These are phyloP conservation scores for Croton laevigatus DNA, from an alignment of 441 rosid genomes.

Conservation along the genomic window DNA sequence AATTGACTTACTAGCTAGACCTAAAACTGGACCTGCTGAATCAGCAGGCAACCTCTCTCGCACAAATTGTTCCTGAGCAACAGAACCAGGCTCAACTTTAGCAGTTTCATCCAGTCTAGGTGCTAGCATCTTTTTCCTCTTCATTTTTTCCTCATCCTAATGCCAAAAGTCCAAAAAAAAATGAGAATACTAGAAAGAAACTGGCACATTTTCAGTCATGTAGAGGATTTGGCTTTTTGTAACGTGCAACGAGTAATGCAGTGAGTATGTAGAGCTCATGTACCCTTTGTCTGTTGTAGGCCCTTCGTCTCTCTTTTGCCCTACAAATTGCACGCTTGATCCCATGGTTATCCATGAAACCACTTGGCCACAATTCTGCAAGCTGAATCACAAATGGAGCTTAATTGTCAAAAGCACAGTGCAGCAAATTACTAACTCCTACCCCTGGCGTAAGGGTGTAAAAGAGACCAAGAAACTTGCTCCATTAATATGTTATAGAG, in stretches of 20 bases:
- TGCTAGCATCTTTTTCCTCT: constrained; percentile 47
- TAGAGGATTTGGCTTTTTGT: neutral
- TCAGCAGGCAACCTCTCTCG: constrained; percentile 41
- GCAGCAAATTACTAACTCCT: constrained; percentile 2
- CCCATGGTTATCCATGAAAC: constrained; percentile 86
- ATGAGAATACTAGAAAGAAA: neutral
- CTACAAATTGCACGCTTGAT: constrained; percentile 88
- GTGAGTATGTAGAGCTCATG: neutral
- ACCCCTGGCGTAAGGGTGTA: neutral
- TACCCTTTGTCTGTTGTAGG: constrained; percentile 48
- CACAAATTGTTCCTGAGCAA: constrained; percentile 35
- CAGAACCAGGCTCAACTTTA: constrained; percentile 36
- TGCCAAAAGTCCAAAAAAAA: neutral
- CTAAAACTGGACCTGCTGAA: constrained; percentile 37
- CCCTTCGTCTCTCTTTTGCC: constrained; percentile 76
- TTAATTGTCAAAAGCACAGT: constrained; percentile 21
- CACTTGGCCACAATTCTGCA: constrained; percentile 85
- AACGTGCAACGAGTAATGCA: too few species aligned
- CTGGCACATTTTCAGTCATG: neutral
- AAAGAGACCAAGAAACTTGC: neutral
- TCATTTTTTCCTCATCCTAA: constrained; percentile 54
- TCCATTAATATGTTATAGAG: neutral
- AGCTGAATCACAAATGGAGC: constrained; percentile 52
- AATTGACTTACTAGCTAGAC: constrained; percentile 36
- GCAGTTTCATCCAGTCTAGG: constrained; percentile 40